Percentiles rank a stretch among this genome's conserved stretches.
Evolutionary conservation across 2,329 filamentous ascomycete species (phyloP).

Genomic region (Alternaria gansuensis): DNA sequence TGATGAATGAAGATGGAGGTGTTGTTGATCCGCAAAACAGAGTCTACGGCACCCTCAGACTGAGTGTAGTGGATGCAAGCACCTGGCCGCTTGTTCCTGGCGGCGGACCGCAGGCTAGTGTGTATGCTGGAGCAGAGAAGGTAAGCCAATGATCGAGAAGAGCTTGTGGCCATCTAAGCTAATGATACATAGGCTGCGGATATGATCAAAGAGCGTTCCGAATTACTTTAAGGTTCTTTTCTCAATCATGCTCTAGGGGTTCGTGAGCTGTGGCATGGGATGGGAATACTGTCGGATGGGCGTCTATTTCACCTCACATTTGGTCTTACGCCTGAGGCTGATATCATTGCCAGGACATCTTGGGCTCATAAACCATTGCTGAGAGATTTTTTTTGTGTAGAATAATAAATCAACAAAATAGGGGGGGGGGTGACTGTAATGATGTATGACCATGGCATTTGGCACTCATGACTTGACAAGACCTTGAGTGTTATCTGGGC

Average conservation of each 20-base stretch:
- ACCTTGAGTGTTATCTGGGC: not conserved
- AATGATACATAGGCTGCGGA: not conserved
- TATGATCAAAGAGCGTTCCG: conserved; percentile 3
- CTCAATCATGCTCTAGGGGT: not conserved
- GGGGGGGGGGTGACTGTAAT: not conserved
- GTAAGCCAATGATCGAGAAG: conserved; percentile 8
- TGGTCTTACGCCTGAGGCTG: not conserved
- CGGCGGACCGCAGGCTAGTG: conserved; percentile 26
- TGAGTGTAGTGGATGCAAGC: conserved; percentile 42
- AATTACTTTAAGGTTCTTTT: not conserved
- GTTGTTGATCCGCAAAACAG: conserved; percentile 29
- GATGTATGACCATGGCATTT: not conserved
- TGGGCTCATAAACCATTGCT: not conserved
- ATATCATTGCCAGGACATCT: not conserved
- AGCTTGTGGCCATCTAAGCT: not conserved
- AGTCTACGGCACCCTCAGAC: conserved; percentile 31
- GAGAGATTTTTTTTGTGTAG: not conserved
- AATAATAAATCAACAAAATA: not conserved
- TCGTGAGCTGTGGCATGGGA: conserved; percentile 2
- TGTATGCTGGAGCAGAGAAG: conserved; percentile 35
- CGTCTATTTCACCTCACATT: not conserved
- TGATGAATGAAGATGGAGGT: conserved; percentile 27
- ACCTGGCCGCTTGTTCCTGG: conserved; percentile 31
- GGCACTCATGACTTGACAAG: not conserved
- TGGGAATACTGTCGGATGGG: conserved; percentile 26